Evolutionary conservation across 306 rosid species (phyloP), one percentile per base, ranked within the genome.

Genomic region (Vigna radiata): DNA sequence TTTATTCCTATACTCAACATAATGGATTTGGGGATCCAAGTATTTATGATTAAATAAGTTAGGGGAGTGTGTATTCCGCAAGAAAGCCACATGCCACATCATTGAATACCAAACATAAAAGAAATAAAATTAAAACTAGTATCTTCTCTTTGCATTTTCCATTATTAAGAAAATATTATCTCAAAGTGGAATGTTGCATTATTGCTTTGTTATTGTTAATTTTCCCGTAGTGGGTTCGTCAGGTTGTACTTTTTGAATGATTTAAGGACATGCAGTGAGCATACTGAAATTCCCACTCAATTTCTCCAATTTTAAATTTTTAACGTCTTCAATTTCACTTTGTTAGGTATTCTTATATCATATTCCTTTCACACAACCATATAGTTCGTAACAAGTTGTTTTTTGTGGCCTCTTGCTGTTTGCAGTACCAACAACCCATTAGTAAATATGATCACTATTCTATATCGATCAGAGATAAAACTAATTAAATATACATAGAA

Each of bases 21-120:
- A 17, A 15, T 37, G 41, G 56, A 31, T 46, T 0, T 56, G 71
- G 16, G 47, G 56, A 58, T 73, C 70, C 13, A 21, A 64, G 27
- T 16, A 29, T 17, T 37, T 17, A 37, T 18, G 25, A 66, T 13
- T 63, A 70, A 48, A 70, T 48, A 53, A 79, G 14, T 81, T 19
- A 76, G 9, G 17, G 47, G 55, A 79, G 73, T 70, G 80, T 81
- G 84, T 62, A 78, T 58, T 65, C 58, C 83, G 67, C 86, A 78
- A 58, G 76, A 72, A 77, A 72, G 50, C 82, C 82, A 79, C 81
- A 77, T 1, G 59, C 65, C 58, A 25, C 69, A 64, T 65, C 54
- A 71, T 65, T 71, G 48, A 76, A 64, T 52, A 76, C 46, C 36
- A 10, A 43, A 4, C 33, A 29, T 29, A 4, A 29, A 29, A 29